Evolutionary conservation across 2,329 filamentous ascomycete genomes (phyloP), one percentile per base, ranked within the genome.

Genomic region (Colletotrichum chlorophyti): DNA sequence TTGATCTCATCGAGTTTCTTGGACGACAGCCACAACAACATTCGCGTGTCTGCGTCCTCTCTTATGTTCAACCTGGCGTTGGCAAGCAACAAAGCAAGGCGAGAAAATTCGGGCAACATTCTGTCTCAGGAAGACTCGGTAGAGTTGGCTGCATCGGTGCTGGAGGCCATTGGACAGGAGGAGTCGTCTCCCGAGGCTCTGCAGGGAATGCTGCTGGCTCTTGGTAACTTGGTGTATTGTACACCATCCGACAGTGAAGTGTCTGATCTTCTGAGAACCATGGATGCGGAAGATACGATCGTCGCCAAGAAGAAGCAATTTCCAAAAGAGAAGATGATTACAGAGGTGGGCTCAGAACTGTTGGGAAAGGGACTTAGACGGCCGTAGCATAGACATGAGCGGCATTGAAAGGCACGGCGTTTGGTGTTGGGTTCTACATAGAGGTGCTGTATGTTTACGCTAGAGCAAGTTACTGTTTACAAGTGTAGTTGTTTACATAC

Each of bases 1-100:
- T 80, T 97, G 12, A 82, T 95, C 17, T 90, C 91, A 0, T 85
- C 87, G 2, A 91, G 89, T 61, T 87, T 98, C 23, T 81, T 97
- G 1, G 93, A 97, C 65, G 85, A 87, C 26, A 83, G 83, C 42
- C 87, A 95, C 65, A 81, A 81, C 41, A 92, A 87, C 51, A 83
- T 94, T 2, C 86, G 93, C 37, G 90, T 94, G 3, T 91, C 93
- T 1, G 91, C 93, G 0, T 87, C 93, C 0, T 91, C 89, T 2
- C 80, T 98, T 3, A 84, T 93, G 1, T 95, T 93, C 77, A 97
- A 98, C 65, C 74, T 98, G 0, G 83, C 91, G 0, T 78, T 87
- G 0, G 83, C 87, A 2, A 90, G 93, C 66, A 89, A 89, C 65
- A 84, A 84, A 42, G 77, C 83, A 23, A 83, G 91, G 17, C 78